A percentile compares a stretch with the other conserved stretches of the same genome.
phyloP scores from a whole-genome alignment of 192 early-diverging fungal genomes.

The Jimgerdemannia lactiflua region DNA sequence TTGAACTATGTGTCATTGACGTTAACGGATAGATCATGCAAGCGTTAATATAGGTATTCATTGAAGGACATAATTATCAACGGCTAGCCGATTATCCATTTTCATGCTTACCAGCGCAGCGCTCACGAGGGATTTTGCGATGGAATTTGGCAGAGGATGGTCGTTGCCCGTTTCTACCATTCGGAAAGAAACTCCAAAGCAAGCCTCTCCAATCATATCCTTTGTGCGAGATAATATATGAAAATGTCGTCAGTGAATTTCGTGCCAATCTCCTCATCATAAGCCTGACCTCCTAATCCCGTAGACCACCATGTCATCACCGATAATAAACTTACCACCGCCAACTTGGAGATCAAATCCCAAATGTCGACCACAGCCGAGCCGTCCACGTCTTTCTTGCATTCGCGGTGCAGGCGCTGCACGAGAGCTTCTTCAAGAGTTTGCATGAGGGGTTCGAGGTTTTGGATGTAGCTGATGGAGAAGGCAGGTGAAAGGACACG shows the following conservation, averaged over 20 bases:
- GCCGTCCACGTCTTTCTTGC: conserved; percentile 13
- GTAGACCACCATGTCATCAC: too few species aligned
- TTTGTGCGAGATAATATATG: neutral
- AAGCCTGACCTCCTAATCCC: too few species aligned
- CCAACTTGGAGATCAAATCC: conserved; percentile 19
- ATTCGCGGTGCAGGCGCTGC: conserved; percentile 24
- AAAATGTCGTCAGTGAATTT: too few species aligned
- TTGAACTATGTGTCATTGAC: too few species aligned
- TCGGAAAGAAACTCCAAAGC: conserved; percentile 47
- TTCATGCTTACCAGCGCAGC: neutral
- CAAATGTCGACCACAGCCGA: conserved; percentile 33
- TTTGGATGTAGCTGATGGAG: conserved; percentile 42
- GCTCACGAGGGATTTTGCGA: conserved; percentile 8
- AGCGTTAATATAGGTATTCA: too few species aligned
- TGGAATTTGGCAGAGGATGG: conserved; percentile 34
- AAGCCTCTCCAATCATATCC: conserved; percentile 51
- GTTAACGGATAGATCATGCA: too few species aligned
- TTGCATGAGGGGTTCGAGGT: conserved; percentile 40
- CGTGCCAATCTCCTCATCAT: too few species aligned
- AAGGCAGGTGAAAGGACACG: conserved; percentile 47
- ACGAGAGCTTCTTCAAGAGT: conserved; percentile 22
- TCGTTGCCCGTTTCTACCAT: conserved; percentile 39
- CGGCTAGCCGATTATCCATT: too few species aligned
- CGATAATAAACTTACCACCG: conserved; percentile 20
- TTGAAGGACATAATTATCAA: too few species aligned